Conservation (phyloP, 2,329 filamentous ascomycete species). For the Aureobasidium sp. region DNA sequence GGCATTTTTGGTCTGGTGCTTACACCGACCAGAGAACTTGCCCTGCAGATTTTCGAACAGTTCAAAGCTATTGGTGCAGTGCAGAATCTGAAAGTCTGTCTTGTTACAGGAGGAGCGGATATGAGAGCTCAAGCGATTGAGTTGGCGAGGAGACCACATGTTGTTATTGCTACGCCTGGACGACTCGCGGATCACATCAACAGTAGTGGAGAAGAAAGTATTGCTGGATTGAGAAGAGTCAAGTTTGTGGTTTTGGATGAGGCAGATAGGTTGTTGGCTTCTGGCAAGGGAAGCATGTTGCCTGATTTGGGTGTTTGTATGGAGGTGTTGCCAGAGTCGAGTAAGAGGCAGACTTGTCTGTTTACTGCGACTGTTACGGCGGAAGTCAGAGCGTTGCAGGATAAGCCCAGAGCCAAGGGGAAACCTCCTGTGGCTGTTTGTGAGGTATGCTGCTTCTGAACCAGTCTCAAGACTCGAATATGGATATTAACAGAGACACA, state of each 20-base stretch:
- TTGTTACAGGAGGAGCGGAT: constrained; percentile 89
- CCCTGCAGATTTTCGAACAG: constrained; percentile 93
- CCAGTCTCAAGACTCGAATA: no score
- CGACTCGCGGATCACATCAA: constrained; percentile 88
- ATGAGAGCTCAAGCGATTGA: constrained; percentile 87
- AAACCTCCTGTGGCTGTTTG: constrained; percentile 79
- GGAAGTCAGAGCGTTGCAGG: constrained; percentile 80
- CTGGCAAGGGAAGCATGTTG: constrained; percentile 78
- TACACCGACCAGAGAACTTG: constrained; percentile 86
- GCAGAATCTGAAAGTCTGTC: constrained; percentile 74
- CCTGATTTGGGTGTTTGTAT: constrained; percentile 87
- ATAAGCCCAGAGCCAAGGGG: constrained; percentile 59
- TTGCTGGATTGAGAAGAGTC: constrained; percentile 69
- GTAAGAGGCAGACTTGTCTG: constrained; percentile 79
- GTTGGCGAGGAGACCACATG: constrained; percentile 71
- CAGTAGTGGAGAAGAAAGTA: constrained; percentile 83
- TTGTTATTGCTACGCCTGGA: constrained; percentile 91
- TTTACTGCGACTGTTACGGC: constrained; percentile 95
- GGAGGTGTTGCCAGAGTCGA: constrained; percentile 66
- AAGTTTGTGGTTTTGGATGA: constrained; percentile 90
- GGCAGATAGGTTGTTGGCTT: constrained; percentile 77
- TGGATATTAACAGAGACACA: not conserved
- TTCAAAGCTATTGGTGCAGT: constrained; percentile 86
- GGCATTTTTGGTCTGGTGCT: constrained; percentile 85
- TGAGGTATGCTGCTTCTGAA: constrained; percentile 40